These are phyloP conservation scores for Phanerochaete carnosa DNA, from an alignment of 768 basidiomycete species.

Conservation along the genomic window DNA sequence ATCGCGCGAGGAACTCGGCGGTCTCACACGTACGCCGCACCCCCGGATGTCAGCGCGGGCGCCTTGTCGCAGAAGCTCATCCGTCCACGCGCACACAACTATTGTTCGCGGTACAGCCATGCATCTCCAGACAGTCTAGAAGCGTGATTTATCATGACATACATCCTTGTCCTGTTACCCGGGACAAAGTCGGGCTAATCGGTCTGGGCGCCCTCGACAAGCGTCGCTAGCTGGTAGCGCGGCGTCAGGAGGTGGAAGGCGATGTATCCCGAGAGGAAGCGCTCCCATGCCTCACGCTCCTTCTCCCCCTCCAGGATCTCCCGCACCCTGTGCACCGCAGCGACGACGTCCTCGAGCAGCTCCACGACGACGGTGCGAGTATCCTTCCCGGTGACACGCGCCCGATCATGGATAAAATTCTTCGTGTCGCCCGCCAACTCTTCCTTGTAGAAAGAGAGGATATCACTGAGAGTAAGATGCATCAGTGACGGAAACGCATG, in stretches of 20 bases:
- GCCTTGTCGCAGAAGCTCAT: too few relatives aligned
- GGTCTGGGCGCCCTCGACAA: too few relatives aligned
- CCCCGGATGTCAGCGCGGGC: background rate
- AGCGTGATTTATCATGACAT: too few relatives aligned
- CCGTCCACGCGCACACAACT: too few relatives aligned
- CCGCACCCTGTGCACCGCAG: slow-evolving; percentile 12
- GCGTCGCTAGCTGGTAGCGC: background rate
- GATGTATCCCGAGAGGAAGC: slow-evolving; percentile 17
- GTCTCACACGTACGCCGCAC: background rate
- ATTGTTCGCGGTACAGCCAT: too few relatives aligned
- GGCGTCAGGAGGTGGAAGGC: slow-evolving; percentile 3
- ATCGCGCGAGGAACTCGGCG: background rate
- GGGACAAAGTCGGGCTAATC: too few relatives aligned
- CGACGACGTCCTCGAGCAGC: slow-evolving; percentile 2
- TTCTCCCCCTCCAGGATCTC: slow-evolving; percentile 6
- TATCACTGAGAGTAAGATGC: slow-evolving; percentile 21
- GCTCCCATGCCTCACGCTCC: slow-evolving; percentile 17
- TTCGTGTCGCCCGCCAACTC: slow-evolving; percentile 4
- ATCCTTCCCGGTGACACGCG: background rate
- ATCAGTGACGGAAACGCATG: background rate
- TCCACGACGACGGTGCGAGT: background rate
- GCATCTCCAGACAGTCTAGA: too few relatives aligned
- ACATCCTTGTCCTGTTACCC: too few relatives aligned
- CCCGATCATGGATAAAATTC: slow-evolving; percentile 9
- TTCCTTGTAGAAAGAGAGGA: slow-evolving; percentile 15